Evolutionary conservation across 1,139 yeast genomes (phyloP), one percentile per base, ranked within the genome.

Genomic region (Pichia sp.): DNA sequence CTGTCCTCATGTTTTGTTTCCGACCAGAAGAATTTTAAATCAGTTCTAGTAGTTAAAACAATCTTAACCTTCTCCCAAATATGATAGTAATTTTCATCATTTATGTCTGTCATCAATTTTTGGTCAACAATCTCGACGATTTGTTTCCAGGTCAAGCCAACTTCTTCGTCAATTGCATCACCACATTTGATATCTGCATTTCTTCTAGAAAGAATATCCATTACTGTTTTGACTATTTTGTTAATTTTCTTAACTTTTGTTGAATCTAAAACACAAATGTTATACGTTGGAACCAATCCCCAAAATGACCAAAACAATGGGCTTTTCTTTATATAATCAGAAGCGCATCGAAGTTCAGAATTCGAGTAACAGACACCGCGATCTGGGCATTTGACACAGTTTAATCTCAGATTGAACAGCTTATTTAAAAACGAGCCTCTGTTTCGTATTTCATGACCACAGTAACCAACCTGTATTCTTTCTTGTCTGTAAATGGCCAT

Each of bases 321-420:
- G 44, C 74, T 70, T 38, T 67, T 67, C 41, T 76, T 73, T 32
- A 80, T 71, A 61, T 76, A 90, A 54, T 86, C 96, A 35, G 83
- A 83, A 56, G 77, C 83, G 64, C 97, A 90, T 42, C 75, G 77
- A 9, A 85, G 63, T 52, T 75, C 70, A 55, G 87, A 73, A 44
- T 75, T 67, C 28, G 83, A 78, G 53, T 73, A 81, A 63, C 98
- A 93, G 45, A 82, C 70, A 1, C 93, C 95, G 65, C 91, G 87
- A 8, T 74, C 75, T 1, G 98, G 98, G 62, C 98, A 93, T 24
- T 79, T 79, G 6, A 79, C 69, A 66, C 99, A 93, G 1, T 60
- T 52, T 4, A 96, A 34, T 11, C 18, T 50, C 31, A 28, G 40
- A 46, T 12, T 53, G 48, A 21, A 53, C 41, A 12, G 55, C 11